These are phyloP conservation scores for Kodamaea jinghongensis DNA, from an alignment of 805 yeast genomes.

Conservation along the genomic window DNA sequence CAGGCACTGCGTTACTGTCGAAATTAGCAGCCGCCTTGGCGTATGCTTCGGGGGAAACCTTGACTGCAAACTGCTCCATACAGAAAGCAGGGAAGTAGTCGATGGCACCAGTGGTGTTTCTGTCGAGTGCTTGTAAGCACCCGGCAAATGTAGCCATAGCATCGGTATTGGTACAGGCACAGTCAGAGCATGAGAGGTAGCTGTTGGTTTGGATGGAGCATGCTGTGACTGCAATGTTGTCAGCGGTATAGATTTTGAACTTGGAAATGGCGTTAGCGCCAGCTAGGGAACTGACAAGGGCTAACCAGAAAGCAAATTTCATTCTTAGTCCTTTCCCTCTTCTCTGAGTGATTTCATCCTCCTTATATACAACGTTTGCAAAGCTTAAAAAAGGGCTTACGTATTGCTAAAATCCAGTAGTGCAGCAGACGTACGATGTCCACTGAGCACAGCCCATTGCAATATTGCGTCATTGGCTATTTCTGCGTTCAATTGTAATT, in stretches of 20 bases:
- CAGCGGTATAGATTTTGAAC: slow-evolving; percentile 1
- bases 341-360: no score
- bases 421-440: no score
- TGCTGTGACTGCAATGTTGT: slow-evolving; percentile 1
- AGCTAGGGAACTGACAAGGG: neutral
- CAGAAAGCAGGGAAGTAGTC: slow-evolving; percentile 2
- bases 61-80: neutral
- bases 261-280: slow-evolving; percentile 1
- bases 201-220: slow-evolving; percentile 1
- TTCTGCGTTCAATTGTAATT: no score
- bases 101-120: slow-evolving; percentile 3
- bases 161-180: slow-evolving; percentile 2
- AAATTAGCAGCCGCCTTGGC: neutral
- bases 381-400: no score
- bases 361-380: no score
- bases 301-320: no score
- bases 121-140: neutral
- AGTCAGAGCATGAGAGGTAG: neutral
- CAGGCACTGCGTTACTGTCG: neutral
- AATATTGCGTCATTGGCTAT: no score
- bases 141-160: slow-evolving; percentile 8
- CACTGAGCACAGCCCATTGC: no score
- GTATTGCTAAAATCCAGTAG: no score
- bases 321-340: no score
- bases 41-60: neutral